Base-by-base conservation (phyloP, 1,284 basidiomycete genomes). In the Tranzscheliella williamsii region DNA sequence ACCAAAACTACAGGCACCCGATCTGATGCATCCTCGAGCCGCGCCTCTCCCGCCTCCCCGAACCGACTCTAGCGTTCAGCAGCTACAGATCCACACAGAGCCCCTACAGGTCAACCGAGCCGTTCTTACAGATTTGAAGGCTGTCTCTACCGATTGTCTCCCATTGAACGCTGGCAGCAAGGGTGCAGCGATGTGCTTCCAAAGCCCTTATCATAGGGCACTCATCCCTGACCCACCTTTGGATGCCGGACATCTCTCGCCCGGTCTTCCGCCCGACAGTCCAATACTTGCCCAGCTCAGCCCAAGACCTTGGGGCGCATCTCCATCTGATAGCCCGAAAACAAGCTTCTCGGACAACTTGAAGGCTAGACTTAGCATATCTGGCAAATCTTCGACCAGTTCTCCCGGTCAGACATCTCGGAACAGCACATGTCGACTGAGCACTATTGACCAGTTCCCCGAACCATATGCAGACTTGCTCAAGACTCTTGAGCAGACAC, bases 271-370 rank as follows among this genome's bases (percentile, higher is more conserved):
- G 9, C 52, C 52, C 4, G 42, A 63, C 31, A 64, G 54, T 21
- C 61, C 61, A 2, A 46, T 64, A 22, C 43, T 64, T 11, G 45
- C 54, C 2, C 54, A 64, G 40, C 38, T 63, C 22, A 54, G 60
- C 42, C 49, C 52, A 27, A 56, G 49, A 34, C 20, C 45, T 21
- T 41, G 44, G 15, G 44, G 44, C 33, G 40, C 18, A 13, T 62
- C 51, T 27, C 58, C 53, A 20, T 47, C 50, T 15, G 23, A 35
- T 16, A 55, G 54, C 20, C 61, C 54, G 17, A 58, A 44, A 27
- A 46, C 50, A 6, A 30, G 50, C 39, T 65, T 65, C 35, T 23
- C 46, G 1, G 61, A 60, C 17, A 60, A 23, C 22, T 34, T 60
- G 42, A 58, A 42, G 44, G 51, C 61, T 1, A 42, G 61, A 15